These are phyloP conservation scores for Ailanthus altissimus DNA, from an alignment of 345 rosid genomes.

Conservation along the genomic window DNA sequence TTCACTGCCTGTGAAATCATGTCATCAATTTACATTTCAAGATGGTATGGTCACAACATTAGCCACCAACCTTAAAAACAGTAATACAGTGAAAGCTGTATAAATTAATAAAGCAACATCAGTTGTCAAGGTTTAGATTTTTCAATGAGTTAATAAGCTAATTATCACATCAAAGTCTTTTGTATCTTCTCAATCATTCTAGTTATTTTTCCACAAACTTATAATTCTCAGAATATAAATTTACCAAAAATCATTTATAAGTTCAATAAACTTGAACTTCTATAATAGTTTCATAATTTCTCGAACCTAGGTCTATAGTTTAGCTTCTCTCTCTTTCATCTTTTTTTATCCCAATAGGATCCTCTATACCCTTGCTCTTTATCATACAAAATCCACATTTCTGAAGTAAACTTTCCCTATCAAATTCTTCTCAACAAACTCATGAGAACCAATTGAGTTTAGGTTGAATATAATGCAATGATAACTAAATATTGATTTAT, in stretches of 20 bases:
- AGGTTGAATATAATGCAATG: neutral
- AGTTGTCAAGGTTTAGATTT: neutral
- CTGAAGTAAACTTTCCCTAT: neutral
- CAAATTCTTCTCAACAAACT: neutral
- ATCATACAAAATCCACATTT: neutral
- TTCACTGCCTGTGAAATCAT: neutral
- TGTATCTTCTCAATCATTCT: neutral
- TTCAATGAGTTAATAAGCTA: neutral
- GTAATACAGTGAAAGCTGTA: neutral
- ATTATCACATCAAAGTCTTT: neutral
- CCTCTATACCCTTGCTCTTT: neutral
- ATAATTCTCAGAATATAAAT: neutral
- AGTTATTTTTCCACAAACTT: neutral
- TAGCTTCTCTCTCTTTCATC: neutral
- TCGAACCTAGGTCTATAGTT: neutral
- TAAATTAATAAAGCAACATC: neutral
- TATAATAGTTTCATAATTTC: neutral
- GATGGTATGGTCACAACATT: neutral
- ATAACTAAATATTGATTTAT: neutral
- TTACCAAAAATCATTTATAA: neutral
- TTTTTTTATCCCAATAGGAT: neutral
- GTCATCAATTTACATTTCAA: neutral
- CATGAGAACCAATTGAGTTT: neutral
- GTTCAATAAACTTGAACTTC: neutral
- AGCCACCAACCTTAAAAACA: neutral